Conservation (phyloP, 805 yeast species). For the Lachancea lanzarotensis region DNA sequence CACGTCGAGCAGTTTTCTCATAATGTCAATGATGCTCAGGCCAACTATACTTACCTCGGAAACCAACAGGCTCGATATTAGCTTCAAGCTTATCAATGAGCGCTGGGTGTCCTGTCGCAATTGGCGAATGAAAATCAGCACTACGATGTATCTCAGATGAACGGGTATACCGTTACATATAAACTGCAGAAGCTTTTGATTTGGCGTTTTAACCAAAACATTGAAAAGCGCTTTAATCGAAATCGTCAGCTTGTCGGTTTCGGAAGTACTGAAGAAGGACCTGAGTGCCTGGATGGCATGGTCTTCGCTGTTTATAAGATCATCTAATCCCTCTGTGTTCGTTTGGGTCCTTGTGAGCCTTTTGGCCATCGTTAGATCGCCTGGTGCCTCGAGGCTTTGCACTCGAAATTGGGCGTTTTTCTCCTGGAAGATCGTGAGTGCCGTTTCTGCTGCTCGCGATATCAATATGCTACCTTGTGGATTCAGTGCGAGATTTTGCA, state of each 20-base stretch:
- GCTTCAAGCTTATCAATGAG: slow-evolving; percentile 34
- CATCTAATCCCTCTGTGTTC: slow-evolving; percentile 23
- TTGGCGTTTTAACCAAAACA: slow-evolving; percentile 35
- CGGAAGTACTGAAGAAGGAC: slow-evolving; percentile 56
- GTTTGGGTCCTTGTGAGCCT: slow-evolving; percentile 30
- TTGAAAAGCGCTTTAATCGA: slow-evolving; percentile 49
- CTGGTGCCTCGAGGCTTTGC: slow-evolving; percentile 8
- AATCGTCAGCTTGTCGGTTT: slow-evolving; percentile 51
- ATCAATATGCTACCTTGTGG: slow-evolving; percentile 26
- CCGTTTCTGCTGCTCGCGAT: slow-evolving; percentile 20
- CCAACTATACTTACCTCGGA: slow-evolving; percentile 84
- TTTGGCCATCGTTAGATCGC: slow-evolving; percentile 12
- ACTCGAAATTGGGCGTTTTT: slow-evolving; percentile 21
- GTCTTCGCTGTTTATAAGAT: slow-evolving; percentile 24
- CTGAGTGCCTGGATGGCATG: slow-evolving; percentile 41
- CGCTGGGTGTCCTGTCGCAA: slow-evolving; percentile 19
- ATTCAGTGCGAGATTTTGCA: slow-evolving; percentile 24
- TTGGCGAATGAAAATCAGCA: slow-evolving; percentile 41
- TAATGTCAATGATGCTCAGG: slow-evolving; percentile 72
- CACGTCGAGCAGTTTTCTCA: slow-evolving; percentile 49
- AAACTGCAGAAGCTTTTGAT: slow-evolving; percentile 46
- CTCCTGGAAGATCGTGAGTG: slow-evolving; percentile 25
- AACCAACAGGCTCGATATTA: slow-evolving; percentile 55
- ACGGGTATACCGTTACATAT: slow-evolving; percentile 77
- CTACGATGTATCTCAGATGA: slow-evolving; percentile 61